phyloP scores from a whole-genome alignment of 148 eudicot genomes.

The Persicaria tinctoria region DNA sequence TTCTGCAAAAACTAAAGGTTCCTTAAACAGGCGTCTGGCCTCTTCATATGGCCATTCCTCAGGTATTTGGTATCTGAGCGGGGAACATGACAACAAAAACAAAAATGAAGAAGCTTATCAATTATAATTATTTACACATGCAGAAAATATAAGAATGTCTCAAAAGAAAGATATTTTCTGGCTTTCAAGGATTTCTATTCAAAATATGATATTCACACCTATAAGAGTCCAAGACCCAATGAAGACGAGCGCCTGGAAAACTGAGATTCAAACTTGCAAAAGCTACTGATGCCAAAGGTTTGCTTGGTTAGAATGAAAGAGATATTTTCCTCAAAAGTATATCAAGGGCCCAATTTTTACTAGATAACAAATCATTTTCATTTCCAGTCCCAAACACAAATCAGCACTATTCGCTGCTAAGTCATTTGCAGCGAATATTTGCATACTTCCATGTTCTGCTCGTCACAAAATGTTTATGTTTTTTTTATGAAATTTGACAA shows the following conservation, averaged over 20 bases:
- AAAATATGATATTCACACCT: no score
- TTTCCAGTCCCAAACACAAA: no score
- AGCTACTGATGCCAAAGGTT: not conserved
- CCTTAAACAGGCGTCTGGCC: constrained; percentile 84
- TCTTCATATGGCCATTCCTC: constrained; percentile 97
- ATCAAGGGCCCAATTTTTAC: no score
- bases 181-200: no score
- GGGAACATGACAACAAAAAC: not conserved
- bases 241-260: not conserved
- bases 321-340: not conserved
- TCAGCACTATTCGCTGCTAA: no score
- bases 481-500: no score
- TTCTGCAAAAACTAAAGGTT: constrained; percentile 62
- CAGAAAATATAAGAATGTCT: not conserved
- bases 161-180: no score
- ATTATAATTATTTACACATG: not conserved
- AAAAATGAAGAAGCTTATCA: not conserved
- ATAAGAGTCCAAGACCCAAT: no score
- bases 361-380: no score
- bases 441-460: no score
- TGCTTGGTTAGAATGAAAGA: not conserved
- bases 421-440: no score
- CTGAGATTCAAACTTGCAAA: not conserved
- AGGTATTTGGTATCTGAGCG: constrained; percentile 73
- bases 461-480: no score